Evolutionary conservation across 176 grass and related monocot genomes (phyloP), one percentile per base, ranked within the genome.

Genomic region (Juncus inflexus): DNA sequence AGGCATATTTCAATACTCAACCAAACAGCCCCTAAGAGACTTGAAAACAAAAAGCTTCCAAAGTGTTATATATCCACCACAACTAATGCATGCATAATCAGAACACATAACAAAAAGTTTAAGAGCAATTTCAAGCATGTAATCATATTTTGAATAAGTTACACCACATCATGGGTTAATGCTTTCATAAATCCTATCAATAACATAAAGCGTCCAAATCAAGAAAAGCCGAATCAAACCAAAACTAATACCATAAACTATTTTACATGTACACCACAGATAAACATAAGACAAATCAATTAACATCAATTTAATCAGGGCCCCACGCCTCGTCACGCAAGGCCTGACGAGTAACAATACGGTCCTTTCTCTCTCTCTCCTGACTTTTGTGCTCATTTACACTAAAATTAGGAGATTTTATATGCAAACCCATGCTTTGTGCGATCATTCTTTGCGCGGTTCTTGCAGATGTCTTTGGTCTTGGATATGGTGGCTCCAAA

Each of bases 291-390:
- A 37, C 19, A 28, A 28, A 28, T 28, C 19, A 28, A 42, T 16
- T 15, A 42, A 58, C 42, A 53, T 35, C 3, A 3, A n/a, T 51
- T 85, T 61, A 90, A 57, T 96, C 87, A n/a, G 77, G 76, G 4
- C 92, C 92, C 92, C 92, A 97, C 3, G 87, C 87, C 1, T 89
- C 87, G 0, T 97, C 87, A 2, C 82, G 87, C 3, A 85, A 56
- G 43, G 85, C 66, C 45, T 86, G 85, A 52, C 85, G 79, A 64
- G 74, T 68, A 3, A 68, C 65, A 2, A 97, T 86, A 14, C 92
- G 85, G 4, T 60, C 79, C 67, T 77, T 97, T 36, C 87, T 91
- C 40, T 69, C 87, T 68, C 78, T 80, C 59, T 96, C 92, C 69
- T 91, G 87, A 63, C 88, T 84, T 69, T 76, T 89, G 64, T 83